Evolutionary conservation across 148 eudicot genomes (phyloP).

Genomic region (Pouteria glomerata): DNA sequence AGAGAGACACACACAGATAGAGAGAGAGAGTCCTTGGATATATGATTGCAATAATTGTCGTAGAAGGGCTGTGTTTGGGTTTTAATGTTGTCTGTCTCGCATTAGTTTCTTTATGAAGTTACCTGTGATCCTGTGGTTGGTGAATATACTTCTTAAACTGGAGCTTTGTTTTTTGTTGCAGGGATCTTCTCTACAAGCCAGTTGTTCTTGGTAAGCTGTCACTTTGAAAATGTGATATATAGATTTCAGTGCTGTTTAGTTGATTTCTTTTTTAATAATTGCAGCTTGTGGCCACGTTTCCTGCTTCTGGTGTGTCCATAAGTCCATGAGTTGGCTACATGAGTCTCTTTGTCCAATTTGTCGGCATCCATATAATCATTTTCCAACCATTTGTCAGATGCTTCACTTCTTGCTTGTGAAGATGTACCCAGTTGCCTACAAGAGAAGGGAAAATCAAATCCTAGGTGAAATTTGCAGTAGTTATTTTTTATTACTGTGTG

Average conservation of each 20-base stretch:
- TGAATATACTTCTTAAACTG: not conserved
- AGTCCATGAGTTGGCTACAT: constrained; percentile 40
- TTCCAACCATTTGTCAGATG: constrained; percentile 68
- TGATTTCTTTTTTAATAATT: not conserved
- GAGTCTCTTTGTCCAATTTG: constrained; percentile 76
- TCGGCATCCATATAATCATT: constrained; percentile 62
- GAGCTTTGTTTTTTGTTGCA: constrained; percentile 27
- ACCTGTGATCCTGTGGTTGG: not conserved
- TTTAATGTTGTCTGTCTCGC: not conserved
- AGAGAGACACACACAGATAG: too few relatives aligned
- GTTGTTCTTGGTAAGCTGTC: constrained; percentile 49
- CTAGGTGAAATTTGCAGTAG: constrained; percentile 42
- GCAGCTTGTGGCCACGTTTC: constrained; percentile 85
- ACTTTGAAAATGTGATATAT: not conserved
- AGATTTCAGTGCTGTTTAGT: constrained; percentile 6
- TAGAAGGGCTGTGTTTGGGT: too few relatives aligned
- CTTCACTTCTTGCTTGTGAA: constrained; percentile 61
- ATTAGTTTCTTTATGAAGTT: not conserved
- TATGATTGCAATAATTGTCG: too few relatives aligned
- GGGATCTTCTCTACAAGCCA: constrained; percentile 77
- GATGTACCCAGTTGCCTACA: constrained; percentile 65
- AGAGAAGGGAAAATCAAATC: constrained; percentile 56
- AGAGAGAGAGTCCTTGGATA: too few relatives aligned
- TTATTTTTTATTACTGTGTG: constrained; percentile 5
- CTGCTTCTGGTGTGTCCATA: constrained; percentile 84